Base-by-base conservation (phyloP, 768 basidiomycete species). In the Leccinum imitatum region DNA sequence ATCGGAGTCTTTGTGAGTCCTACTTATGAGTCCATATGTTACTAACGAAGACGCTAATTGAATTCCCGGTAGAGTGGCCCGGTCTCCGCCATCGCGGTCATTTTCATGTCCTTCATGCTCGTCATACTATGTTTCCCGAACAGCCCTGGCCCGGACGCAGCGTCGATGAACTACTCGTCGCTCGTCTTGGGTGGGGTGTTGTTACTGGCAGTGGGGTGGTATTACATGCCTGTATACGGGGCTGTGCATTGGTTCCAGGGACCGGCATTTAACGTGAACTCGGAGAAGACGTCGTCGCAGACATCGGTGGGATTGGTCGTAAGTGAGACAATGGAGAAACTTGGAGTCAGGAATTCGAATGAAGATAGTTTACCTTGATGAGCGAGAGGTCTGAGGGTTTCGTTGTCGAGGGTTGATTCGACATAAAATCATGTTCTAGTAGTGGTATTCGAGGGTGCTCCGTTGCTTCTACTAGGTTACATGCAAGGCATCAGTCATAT, bases 221-320 rank as follows among this genome's bases (percentile, higher is more conserved):
- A 85, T 71, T 90, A 84, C 75, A 79, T 86, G 69, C 87, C 87
- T 0, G 74, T 76, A 19, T 88, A 88, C 60, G 88, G 89, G 5
- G 89, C 88, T 9, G 74, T 79, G 11, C 73, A 86, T 65, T 89
- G 88, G 88, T 90, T 90, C 68, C 80, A 71, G 19, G 88, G 87
- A 0, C 88, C 87, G 1, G 72, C 84, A 11, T 63, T 71, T 59
- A 76, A 84, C 63, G 71, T 81, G 73, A 77, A 39, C 39, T 17
- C 39, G 39, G 39, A 41, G 39, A 41, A 41, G 17, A 41, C 17
- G 39, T 35, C 5, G 35, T 41, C 39, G 15, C 17, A n/a, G 15
- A n/a, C 17, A 41, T 41, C 39, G 8, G 37, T 39, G 37, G 37
- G 37, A 0, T 39, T 39, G 14, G 17, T 41, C 39, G 39, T 41